Evolutionary conservation across 371 early-diverging fungal genomes (phyloP).

Genomic region (Mucor indicus): DNA sequence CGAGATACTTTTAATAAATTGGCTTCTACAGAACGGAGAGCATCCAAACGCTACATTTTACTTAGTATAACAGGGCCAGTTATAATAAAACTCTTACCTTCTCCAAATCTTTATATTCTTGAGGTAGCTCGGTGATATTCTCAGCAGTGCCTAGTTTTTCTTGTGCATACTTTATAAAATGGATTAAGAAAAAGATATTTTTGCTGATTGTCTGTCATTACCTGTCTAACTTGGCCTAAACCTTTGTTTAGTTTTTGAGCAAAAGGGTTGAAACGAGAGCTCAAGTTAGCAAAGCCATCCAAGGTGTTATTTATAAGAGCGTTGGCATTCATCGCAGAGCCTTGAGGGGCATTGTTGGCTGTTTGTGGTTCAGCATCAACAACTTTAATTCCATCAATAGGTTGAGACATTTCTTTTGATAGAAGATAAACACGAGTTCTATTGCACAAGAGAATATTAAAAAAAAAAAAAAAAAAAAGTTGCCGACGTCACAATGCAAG

Average conservation of each 20-base stretch:
- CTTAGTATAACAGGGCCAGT: not conserved
- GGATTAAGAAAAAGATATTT: not conserved
- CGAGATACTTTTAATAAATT: slow-evolving; percentile 68
- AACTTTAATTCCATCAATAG: slow-evolving; percentile 24
- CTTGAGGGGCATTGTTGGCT: not conserved
- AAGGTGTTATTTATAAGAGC: slow-evolving; percentile 39
- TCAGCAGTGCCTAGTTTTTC: slow-evolving; percentile 79
- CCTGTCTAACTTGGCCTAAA: slow-evolving; percentile 80
- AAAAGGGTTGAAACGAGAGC: slow-evolving; percentile 68
- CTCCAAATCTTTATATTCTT: slow-evolving; percentile 82
- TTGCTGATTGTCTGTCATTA: slow-evolving; percentile 61
- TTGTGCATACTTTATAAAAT: slow-evolving; percentile 65
- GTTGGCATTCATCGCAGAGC: slow-evolving; percentile 25
- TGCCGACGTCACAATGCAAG: no score
- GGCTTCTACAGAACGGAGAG: slow-evolving; percentile 61
- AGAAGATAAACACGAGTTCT: no score
- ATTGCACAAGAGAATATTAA: no score
- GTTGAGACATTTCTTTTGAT: slow-evolving; percentile 21
- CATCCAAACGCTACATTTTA: slow-evolving; percentile 53
- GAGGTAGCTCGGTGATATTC: slow-evolving; percentile 86
- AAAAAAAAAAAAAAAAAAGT: no score
- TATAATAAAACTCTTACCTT: slow-evolving; percentile 30
- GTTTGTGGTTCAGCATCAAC: slow-evolving; percentile 34
- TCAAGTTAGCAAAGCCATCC: slow-evolving; percentile 64
- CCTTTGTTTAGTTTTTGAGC: slow-evolving; percentile 70